Evolutionary conservation across 2,329 filamentous ascomycete species (phyloP).

Genomic region (Aspergillus candidus): DNA sequence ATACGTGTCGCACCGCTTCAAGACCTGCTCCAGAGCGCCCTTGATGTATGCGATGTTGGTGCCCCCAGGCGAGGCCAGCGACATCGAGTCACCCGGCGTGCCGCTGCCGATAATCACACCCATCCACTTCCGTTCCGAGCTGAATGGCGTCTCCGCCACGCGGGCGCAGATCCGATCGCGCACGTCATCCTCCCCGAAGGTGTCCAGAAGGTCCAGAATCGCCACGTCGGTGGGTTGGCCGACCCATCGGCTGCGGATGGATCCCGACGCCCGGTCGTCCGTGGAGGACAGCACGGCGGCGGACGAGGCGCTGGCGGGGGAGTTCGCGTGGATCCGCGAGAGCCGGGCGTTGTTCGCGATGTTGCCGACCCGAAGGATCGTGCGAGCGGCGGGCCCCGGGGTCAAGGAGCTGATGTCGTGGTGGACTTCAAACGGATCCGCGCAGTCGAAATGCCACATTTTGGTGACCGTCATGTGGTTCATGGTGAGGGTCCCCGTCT

Average conservation of each 20-base stretch:
- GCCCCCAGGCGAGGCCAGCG: conserved; percentile 39
- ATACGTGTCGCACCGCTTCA: conserved; percentile 85
- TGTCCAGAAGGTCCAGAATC: conserved; percentile 88
- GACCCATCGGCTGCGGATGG: conserved; percentile 80
- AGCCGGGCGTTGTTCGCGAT: conserved; percentile 92
- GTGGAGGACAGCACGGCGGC: conserved; percentile 83
- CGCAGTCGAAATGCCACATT: conserved; percentile 84
- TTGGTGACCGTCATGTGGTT: conserved; percentile 98
- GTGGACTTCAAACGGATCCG: conserved; percentile 51
- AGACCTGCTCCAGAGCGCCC: conserved; percentile 80
- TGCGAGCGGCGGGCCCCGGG: conserved; percentile 67
- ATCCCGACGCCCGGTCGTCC: conserved; percentile 54
- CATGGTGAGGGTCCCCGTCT: conserved; percentile 91
- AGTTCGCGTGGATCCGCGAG: conserved; percentile 64
- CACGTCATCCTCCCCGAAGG: conserved; percentile 85
- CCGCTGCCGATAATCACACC: conserved; percentile 71
- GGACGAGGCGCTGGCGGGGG: conserved; percentile 62
- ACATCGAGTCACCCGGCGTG: conserved; percentile 46
- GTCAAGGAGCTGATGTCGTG: conserved; percentile 48
- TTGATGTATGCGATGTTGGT: conserved; percentile 91
- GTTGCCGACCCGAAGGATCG: conserved; percentile 85
- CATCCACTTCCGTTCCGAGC: conserved; percentile 99
- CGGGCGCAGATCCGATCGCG: conserved; percentile 79
- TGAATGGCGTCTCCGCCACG: conserved; percentile 84
- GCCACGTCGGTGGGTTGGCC: conserved; percentile 96